Conservation (phyloP, 345 rosid species). For the Bruguiera parviflora region DNA sequence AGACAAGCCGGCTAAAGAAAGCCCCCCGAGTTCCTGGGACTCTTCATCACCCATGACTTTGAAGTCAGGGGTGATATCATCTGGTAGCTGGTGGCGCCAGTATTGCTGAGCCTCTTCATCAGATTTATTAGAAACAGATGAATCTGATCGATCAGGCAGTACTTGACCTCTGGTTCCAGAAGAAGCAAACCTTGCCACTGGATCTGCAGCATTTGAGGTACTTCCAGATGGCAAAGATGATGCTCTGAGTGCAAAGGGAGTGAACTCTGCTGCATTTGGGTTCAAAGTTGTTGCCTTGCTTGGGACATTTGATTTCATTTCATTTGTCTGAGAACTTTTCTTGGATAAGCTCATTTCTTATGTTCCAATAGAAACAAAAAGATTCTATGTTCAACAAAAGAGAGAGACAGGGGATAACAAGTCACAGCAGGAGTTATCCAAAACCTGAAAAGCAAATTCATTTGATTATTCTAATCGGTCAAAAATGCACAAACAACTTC, state of each 20-base stretch:
- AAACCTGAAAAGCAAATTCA: constrained; percentile 53
- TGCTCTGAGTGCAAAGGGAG: constrained; percentile 72
- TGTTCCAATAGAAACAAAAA: constrained; percentile 24
- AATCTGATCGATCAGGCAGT: constrained; percentile 62
- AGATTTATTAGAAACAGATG: constrained; percentile 68
- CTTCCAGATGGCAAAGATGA: constrained; percentile 49
- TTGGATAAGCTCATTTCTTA: constrained; percentile 81
- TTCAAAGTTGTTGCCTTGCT: constrained; percentile 70
- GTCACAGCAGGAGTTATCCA: constrained; percentile 35
- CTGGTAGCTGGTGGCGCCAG: constrained; percentile 95
- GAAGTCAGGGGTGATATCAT: constrained; percentile 93
- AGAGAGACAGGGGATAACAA: constrained; percentile 10
- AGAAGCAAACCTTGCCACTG: constrained; percentile 41
- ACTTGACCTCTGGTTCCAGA: constrained; percentile 57
- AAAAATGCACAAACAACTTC: not conserved
- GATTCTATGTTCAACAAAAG: constrained; percentile 28
- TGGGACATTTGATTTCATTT: constrained; percentile 45
- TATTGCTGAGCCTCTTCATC: constrained; percentile 93
- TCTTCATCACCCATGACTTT: constrained; percentile 73
- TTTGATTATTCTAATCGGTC: constrained; percentile 9
- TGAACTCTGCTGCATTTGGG: constrained; percentile 96
- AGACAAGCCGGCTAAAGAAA: constrained; percentile 76
- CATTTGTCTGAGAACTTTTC: constrained; percentile 61
- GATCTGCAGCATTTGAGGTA: constrained; percentile 39
- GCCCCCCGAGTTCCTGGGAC: constrained; percentile 54